phyloP scores from a whole-genome alignment of 371 early-diverging fungal species.

The Zychaea mexicana region DNA sequence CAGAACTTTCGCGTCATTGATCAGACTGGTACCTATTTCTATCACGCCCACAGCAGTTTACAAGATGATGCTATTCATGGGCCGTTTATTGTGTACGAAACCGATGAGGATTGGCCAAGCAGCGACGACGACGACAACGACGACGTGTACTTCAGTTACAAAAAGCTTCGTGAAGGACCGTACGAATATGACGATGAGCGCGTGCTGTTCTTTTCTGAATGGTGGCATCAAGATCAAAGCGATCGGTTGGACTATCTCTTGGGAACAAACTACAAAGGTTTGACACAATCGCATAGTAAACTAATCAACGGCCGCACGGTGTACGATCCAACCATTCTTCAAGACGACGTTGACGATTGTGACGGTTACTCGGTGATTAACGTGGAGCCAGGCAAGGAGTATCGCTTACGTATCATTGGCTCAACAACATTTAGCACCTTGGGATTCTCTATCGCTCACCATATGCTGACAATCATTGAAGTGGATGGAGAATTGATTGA shows the following conservation, averaged over 20 bases:
- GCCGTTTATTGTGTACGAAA: constrained; percentile 48
- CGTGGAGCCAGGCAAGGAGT: constrained; percentile 37
- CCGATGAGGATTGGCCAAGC: constrained; percentile 26
- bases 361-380: constrained; percentile 34
- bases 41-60: constrained; percentile 44
- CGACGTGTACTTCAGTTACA: neutral
- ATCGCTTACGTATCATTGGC: constrained; percentile 47
- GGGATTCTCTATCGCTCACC: constrained; percentile 38
- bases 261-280: constrained; percentile 21
- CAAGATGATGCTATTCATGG: constrained; percentile 44
- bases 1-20: constrained; percentile 31
- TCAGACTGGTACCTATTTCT: constrained; percentile 51
- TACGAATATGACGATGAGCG: constrained; percentile 50
- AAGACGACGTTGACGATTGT: constrained; percentile 11
- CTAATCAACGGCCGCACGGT: constrained; percentile 48
- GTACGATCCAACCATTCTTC: neutral
- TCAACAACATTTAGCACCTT: constrained; percentile 30
- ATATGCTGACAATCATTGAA: constrained; percentile 51
- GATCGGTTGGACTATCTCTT: constrained; percentile 25
- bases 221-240: constrained; percentile 39
- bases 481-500: constrained; percentile 35
- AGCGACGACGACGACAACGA: neutral
- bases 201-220: constrained; percentile 40
- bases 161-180: constrained; percentile 30
- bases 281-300: constrained; percentile 38